Evolutionary conservation across 106 monocot genomes (phyloP), one percentile per base, ranked within the genome.

Genomic region (Narthecium ossifragum): DNA sequence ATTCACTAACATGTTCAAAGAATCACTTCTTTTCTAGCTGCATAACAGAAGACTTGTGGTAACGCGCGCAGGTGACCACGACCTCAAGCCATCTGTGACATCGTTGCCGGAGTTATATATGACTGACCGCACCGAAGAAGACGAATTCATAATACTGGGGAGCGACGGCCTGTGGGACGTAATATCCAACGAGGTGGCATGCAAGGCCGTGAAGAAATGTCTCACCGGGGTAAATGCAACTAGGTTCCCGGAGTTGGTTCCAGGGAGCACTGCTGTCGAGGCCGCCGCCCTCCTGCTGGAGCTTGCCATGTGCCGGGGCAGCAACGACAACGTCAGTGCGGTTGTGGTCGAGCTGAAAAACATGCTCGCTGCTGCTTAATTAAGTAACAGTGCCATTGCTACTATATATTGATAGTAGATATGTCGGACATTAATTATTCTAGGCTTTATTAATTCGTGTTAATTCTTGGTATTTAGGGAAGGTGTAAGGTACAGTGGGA

Each of bases 101-200:
- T 33, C 45, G 8, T 61, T 62, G 8, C 70, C 70, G 14, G 70
- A 71, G 46, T 53, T 71, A 20, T 62, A 53, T 12, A 62, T 71
- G 46, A 71, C 62, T 6, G 70, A 62, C 2, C 70, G 70, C 5
- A 71, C 55, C 3, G 34, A 46, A 1, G 17, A 24, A 12, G 70
- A 71, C 54, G 70, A 71, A 55, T 71, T 71, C 54, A 41, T 71
- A 23, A 43, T 71, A 15, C 62, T 71, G 4, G 70, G 54, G 17
- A 71, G 70, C 41, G 70, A 71, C 23, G 70, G 70, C 2, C 40
- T 71, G 41, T 71, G 70, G 70, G 70, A 71, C 62, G 70, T 63
- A 7, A 37, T 71, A 10, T 54, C 70, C 20, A 71, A 45, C 51
- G 62, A 71, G 54, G 29, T 17, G 31, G 70, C 70, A 2, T 71